These are phyloP conservation scores for Strobilomyces dryophilus DNA, from an alignment of 768 basidiomycete species.

Conservation along the genomic window DNA sequence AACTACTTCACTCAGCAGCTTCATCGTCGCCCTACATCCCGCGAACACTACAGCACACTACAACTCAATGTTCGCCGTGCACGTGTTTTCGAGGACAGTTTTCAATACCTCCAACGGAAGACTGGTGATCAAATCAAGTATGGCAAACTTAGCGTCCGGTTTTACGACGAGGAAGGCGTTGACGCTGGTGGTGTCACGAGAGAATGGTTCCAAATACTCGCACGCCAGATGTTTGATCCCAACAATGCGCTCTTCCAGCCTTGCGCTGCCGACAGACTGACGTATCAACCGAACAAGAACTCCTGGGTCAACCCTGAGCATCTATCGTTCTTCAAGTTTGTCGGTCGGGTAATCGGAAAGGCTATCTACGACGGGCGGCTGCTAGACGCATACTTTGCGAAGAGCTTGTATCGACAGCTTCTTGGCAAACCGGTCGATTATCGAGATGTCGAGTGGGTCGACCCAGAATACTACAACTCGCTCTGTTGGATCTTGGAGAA, in stretches of 20 bases:
- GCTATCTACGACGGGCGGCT: slow-evolving; percentile 96
- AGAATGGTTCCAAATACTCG: slow-evolving; percentile 98
- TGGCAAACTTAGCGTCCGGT: slow-evolving; percentile 94
- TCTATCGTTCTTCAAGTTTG: slow-evolving; percentile 96
- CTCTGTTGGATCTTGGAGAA: slow-evolving; percentile 98
- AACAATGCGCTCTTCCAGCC: slow-evolving; percentile 98
- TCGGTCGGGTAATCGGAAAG: slow-evolving; percentile 96
- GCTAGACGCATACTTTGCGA: slow-evolving; percentile 96
- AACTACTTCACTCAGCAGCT: slow-evolving; percentile 93
- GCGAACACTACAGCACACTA: slow-evolving; percentile 79
- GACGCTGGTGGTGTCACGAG: slow-evolving; percentile 98
- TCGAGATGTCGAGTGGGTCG: slow-evolving; percentile 94
- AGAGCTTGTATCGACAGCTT: slow-evolving; percentile 93
- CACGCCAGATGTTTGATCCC: slow-evolving; percentile 98
- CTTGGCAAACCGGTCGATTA: slow-evolving; percentile 94
- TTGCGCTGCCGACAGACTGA: slow-evolving; percentile 89
- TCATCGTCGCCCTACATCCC: slow-evolving; percentile 72
- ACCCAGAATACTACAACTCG: slow-evolving; percentile 98
- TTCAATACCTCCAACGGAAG: slow-evolving; percentile 84
- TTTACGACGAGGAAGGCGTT: slow-evolving; percentile 96
- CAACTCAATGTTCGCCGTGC: slow-evolving; percentile 87
- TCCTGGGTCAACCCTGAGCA: slow-evolving; percentile 95
- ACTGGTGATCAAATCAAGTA: slow-evolving; percentile 96
- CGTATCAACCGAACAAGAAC: slow-evolving; percentile 94
- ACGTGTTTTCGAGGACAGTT: slow-evolving; percentile 97